Evolutionary conservation across 2,329 filamentous ascomycete species (phyloP).

Genomic region (Phaeomoniella chlamydospora): DNA sequence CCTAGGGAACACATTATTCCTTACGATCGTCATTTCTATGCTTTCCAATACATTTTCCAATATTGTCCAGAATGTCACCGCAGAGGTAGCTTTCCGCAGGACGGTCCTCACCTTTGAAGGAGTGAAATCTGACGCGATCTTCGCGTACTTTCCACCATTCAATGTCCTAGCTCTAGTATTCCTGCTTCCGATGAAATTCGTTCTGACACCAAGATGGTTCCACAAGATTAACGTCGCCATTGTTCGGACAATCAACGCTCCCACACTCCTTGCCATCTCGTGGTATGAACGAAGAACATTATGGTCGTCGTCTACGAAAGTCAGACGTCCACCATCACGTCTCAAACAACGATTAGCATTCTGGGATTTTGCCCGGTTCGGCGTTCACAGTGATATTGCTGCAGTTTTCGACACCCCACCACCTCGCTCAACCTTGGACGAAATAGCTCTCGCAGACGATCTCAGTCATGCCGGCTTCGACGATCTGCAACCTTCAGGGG

Average conservation of each 20-base stretch:
- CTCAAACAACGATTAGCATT: conserved; percentile 23
- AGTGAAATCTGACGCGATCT: conserved; percentile 71
- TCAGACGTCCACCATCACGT: conserved; percentile 1
- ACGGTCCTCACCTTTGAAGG: conserved; percentile 74
- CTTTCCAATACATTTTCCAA: conserved; percentile 71
- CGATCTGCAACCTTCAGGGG: not conserved
- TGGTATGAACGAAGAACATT: conserved; percentile 44
- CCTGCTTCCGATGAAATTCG: conserved; percentile 61
- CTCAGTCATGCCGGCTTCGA: not conserved
- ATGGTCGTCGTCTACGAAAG: not conserved
- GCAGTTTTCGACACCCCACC: conserved; percentile 60
- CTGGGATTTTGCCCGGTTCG: conserved; percentile 55
- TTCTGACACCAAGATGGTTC: conserved; percentile 72
- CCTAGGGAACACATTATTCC: conserved; percentile 71
- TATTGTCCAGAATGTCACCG: conserved; percentile 60
- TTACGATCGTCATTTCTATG: conserved; percentile 82
- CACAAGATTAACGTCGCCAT: conserved; percentile 76
- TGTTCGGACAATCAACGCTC: conserved; percentile 61
- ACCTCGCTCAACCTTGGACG: conserved; percentile 41
- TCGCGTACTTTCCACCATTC: conserved; percentile 70
- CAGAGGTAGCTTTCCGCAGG: conserved; percentile 72
- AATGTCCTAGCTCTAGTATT: conserved; percentile 65
- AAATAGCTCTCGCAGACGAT: conserved; percentile 1
- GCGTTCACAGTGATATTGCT: conserved; percentile 56
- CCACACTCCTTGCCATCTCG: conserved; percentile 57